These are phyloP conservation scores for Thermomyces lanuginosus DNA, from an alignment of 2,329 filamentous ascomycete species.

Conservation along the genomic window DNA sequence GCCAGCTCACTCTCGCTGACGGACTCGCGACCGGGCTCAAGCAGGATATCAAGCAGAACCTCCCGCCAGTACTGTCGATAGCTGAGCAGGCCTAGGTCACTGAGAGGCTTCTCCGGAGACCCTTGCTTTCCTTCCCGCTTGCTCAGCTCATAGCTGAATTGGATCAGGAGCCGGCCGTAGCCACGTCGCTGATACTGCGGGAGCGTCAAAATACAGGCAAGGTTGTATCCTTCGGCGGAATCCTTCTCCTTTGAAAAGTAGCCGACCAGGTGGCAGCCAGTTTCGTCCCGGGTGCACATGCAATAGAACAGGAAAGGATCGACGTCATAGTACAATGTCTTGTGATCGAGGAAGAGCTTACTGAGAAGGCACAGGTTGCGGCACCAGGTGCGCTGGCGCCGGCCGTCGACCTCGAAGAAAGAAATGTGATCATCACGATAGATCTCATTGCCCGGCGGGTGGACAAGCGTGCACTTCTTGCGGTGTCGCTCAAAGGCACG, in stretches of 20 bases:
- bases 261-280: constrained; percentile 92
- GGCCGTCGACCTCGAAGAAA: constrained; percentile 93
- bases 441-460: constrained; percentile 94
- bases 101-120: constrained; percentile 90
- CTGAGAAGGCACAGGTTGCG: constrained; percentile 92
- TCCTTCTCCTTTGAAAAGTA: constrained; percentile 99
- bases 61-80: constrained; percentile 98
- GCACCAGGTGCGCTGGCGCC: constrained; percentile 96
- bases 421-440: constrained; percentile 83
- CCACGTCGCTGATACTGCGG: constrained; percentile 94
- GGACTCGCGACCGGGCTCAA: constrained; percentile 47
- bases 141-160: constrained; percentile 92
- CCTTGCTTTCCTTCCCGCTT: constrained; percentile 91
- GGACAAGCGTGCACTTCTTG: constrained; percentile 73
- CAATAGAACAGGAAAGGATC: constrained; percentile 96
- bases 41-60: constrained; percentile 73
- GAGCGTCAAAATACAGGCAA: constrained; percentile 91
- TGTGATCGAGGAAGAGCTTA: constrained; percentile 95
- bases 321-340: constrained; percentile 95
- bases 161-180: constrained; percentile 81
- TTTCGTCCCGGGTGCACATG: constrained; percentile 81
- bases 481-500: constrained; percentile 76
- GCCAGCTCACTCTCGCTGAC: constrained; percentile 79
- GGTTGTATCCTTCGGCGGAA: constrained; percentile 89
- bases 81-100: constrained; percentile 78